Base-by-base conservation (phyloP, 352 stramenopile genomes). In the Globisporangium viniferum region DNA sequence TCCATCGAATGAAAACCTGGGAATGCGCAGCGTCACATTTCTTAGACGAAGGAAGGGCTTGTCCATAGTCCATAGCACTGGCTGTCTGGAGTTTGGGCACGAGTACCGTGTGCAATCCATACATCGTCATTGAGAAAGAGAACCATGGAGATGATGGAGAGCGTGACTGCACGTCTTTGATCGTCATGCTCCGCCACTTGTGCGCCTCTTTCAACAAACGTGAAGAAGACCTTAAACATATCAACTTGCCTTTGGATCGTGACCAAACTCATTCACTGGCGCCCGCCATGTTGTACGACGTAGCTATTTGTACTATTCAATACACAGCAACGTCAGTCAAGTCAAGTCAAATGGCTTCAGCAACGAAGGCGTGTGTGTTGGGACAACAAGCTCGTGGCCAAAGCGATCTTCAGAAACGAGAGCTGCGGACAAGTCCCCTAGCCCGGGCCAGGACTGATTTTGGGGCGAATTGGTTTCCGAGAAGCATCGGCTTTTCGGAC, bases 1-100 rank as follows among this genome's bases (percentile, higher is more conserved):
- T 24, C 24, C 18, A 29, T 62, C 56, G 33, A 62, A 62, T 62
- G 56, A 33, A 18, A 62, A 22, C n/a, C 20, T 48, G 33, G 18
- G 3, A 49, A 49, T 62, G 20, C 18, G 0, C 33, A 14, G 20
- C 33, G 56, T 62, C 56, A 62, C 56, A 24, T 6, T 9, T 56
- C 15, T 24, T 24, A n/a, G 10, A 14, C 0, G 48, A 29, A 55
- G 9, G 49, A 24, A 51, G 44, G 44, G 24, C 44, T 51, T 51
- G 18, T 24, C 44, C 44, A 51, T 51, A 51, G 18, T 24, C 44
- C 44, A 51, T 51, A 51, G 18, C 44, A 24, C 44, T 51, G 15
- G 44, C 41, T 49, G 14, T 49, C 41, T 49, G 15, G n/a, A 8
- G 41, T 10, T n/a, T 49, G 18, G 41, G 5, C 24, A 24, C 24